Evolutionary conservation across 176 grass and related monocot genomes (phyloP), one percentile per base, ranked within the genome.

Genomic region (Ampelocalamus luodianensis): DNA sequence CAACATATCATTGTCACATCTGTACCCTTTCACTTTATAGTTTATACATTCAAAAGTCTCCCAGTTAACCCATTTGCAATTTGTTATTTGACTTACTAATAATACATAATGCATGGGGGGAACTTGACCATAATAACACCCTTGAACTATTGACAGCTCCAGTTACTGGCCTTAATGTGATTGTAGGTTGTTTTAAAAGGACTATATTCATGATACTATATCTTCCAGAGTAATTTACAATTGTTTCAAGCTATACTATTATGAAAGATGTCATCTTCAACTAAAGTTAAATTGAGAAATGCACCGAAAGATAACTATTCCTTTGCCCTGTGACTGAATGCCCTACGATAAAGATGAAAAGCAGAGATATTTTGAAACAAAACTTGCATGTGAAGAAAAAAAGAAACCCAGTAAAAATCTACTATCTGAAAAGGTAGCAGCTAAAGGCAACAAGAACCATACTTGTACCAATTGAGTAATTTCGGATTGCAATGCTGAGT

Each of bases 391-490:
- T 49, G n/a, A 78, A 79, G 17, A 24, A 36, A 63, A 63, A 63
- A 73, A 80, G 39, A 15, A 67, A 72, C 48, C 22, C 14, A 40
- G 23, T 59, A 75, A 17, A 73, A 89, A 79, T 61, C 34, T 23
- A 50, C 23, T 85, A 72, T 61, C 49, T 80, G 59, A 59, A 74
- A 83, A 85, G 24, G 38, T 48, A 64, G 29, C 87, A 76, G 26
- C 56, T 46, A 67, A 46, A 74, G 43, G 49, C 51, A 78, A 84
- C 13, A 88, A 73, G 68, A 76, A 65, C 43, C 68, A 68, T 93
- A 95, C 96, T 71, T 99, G 96, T 85, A 99, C 91, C 85, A 99
- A 80, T 74, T 99, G 96, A 89, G 93, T 92, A 65, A 96, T 80
- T 93, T 99, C 96, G 0, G 93, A 88, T 37, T 75, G 75, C 79